Percentiles rank a stretch among this genome's conserved stretches.
Evolutionary conservation across 1,139 yeast species (phyloP).

Genomic region (Maudiozyma humilis): DNA sequence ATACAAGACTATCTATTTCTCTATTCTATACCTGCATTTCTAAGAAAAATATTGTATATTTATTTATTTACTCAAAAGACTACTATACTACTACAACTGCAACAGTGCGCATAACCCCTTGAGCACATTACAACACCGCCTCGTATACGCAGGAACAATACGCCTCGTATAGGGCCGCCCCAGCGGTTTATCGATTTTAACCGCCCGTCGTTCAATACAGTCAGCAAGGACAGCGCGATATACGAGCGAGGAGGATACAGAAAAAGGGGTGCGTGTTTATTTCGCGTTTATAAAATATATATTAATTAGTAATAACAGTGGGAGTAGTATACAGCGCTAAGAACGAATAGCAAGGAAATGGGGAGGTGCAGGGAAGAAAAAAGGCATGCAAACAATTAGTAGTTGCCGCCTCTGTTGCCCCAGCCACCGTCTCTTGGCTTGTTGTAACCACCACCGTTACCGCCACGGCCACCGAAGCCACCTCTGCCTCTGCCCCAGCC

Average conservation of each 20-base stretch:
- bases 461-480: slow-evolving; percentile 33
- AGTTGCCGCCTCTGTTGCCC: slow-evolving; percentile 17
- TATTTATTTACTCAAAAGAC: too few species aligned
- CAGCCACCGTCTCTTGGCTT: slow-evolving; percentile 28
- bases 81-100: too few species aligned
- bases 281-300: not conserved
- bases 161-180: not conserved
- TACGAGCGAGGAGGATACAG: not conserved
- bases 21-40: not conserved
- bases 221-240: too few species aligned
- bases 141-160: not conserved
- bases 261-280: not conserved
- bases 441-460: slow-evolving; percentile 23
- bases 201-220: too few species aligned
- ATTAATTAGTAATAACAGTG: too few species aligned
- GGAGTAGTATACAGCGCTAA: not conserved
- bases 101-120: not conserved
- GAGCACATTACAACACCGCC: too few species aligned
- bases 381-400: not conserved
- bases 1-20: not conserved
- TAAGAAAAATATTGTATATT: not conserved
- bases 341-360: not conserved
- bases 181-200: not conserved
- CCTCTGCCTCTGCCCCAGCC: slow-evolving; percentile 30
- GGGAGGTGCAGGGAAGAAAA: not conserved